Evolutionary conservation across 306 rosid genomes (phyloP).

Genomic region (Canavalia ensiformis): DNA sequence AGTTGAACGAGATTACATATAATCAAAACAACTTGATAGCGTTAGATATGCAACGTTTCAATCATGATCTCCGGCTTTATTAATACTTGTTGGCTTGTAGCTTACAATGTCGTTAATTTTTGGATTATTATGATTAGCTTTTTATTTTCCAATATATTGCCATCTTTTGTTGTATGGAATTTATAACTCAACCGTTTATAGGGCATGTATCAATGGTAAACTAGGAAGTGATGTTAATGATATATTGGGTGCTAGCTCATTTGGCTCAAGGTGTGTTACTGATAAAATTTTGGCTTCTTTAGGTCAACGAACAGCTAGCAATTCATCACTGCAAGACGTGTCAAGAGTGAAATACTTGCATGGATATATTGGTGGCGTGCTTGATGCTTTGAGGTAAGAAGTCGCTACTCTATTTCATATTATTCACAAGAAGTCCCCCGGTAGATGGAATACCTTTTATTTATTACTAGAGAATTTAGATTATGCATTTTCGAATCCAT

Average conservation of each 20-base stretch:
- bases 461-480: no score
- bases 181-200: background rate
- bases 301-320: conserved; percentile 59
- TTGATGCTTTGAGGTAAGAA: conserved; percentile 59
- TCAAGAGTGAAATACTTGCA: conserved; percentile 59
- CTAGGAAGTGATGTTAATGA: background rate
- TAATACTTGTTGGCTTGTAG: background rate
- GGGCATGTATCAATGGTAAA: background rate
- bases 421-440: background rate
- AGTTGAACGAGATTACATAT: background rate
- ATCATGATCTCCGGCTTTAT: background rate
- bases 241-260: background rate
- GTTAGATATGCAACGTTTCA: background rate
- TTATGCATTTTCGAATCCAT: background rate
- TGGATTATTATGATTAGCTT: background rate
- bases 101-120: background rate
- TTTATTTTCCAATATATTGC: background rate
- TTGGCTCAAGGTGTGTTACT: background rate
- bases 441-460: no score
- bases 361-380: conserved; percentile 53
- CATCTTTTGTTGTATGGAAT: background rate
- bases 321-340: conserved; percentile 55
- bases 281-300: conserved; percentile 17
- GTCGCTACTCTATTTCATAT: background rate
- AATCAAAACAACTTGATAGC: background rate